These are phyloP conservation scores for Komagataella populi DNA, from an alignment of 805 yeast species.

Conservation along the genomic window DNA sequence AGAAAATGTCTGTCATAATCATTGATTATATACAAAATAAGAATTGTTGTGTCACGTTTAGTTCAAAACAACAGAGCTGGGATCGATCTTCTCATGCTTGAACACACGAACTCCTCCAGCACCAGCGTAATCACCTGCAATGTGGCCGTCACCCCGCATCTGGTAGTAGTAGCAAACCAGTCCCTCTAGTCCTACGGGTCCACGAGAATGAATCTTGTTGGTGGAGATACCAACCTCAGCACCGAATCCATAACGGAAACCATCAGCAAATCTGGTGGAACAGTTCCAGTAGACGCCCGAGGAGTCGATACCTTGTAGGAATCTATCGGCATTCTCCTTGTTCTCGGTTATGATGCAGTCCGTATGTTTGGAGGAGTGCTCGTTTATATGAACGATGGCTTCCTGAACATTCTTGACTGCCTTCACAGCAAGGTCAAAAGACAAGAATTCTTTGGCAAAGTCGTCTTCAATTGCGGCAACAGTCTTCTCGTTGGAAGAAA, in stretches of 20 bases:
- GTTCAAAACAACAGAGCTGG: slow-evolving; percentile 14
- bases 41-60: not conserved
- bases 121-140: slow-evolving; percentile 84
- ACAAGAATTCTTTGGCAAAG: slow-evolving; percentile 73
- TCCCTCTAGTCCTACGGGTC: slow-evolving; percentile 98
- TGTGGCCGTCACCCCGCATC: slow-evolving; percentile 83
- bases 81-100: slow-evolving; percentile 53
- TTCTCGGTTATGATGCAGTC: slow-evolving; percentile 80
- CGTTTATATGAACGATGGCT: slow-evolving; percentile 80
- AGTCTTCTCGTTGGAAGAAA: slow-evolving; percentile 12
- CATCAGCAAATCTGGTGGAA: slow-evolving; percentile 95
- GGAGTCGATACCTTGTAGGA: slow-evolving; percentile 79
- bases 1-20: not conserved
- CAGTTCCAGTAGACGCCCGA: slow-evolving; percentile 98
- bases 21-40: not conserved
- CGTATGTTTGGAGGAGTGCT: slow-evolving; percentile 92
- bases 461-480: slow-evolving; percentile 48
- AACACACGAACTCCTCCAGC: slow-evolving; percentile 80
- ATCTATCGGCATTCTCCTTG: slow-evolving; percentile 55
- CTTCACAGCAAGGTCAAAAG: slow-evolving; percentile 70
- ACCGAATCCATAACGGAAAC: slow-evolving; percentile 96
- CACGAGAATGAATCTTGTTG: slow-evolving; percentile 94
- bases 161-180: slow-evolving; percentile 92
- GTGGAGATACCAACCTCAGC: slow-evolving; percentile 98
- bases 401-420: slow-evolving; percentile 42